phyloP scores from a whole-genome alignment of 768 basidiomycete genomes.

The Zangia roseola region DNA sequence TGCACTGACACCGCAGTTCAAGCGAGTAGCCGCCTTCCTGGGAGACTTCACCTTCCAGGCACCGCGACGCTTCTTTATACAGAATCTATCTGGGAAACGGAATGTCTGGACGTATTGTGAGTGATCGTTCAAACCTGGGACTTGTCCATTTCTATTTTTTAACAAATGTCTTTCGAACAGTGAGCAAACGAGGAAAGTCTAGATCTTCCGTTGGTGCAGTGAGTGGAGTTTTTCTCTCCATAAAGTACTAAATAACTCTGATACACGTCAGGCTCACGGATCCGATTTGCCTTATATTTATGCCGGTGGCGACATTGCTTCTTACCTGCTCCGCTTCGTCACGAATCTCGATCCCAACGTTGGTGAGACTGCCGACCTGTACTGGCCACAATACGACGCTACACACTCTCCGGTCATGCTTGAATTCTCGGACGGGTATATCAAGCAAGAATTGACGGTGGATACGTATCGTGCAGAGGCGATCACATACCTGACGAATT shows the following conservation, averaged over 20 bases:
- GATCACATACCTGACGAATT: slow-evolving; percentile 33
- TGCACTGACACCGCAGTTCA: slow-evolving; percentile 47
- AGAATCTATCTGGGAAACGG: slow-evolving; percentile 36
- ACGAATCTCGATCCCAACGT: slow-evolving; percentile 39
- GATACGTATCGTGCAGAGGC: slow-evolving; percentile 44
- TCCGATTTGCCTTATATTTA: slow-evolving; percentile 46
- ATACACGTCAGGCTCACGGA: slow-evolving; percentile 36
- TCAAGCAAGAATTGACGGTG: slow-evolving; percentile 34
- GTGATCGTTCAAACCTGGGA: not conserved
- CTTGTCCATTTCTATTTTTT: too few species aligned
- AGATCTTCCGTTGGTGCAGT: slow-evolving; percentile 45
- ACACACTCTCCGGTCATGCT: slow-evolving; percentile 34
- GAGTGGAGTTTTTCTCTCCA: slow-evolving; percentile 10
- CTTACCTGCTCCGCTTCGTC: slow-evolving; percentile 31
- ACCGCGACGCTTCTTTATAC: slow-evolving; percentile 47
- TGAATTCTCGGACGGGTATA: slow-evolving; percentile 39
- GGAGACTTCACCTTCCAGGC: slow-evolving; percentile 54
- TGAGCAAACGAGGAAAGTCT: slow-evolving; percentile 44
- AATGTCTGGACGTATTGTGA: slow-evolving; percentile 36
- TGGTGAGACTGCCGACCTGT: slow-evolving; percentile 23
- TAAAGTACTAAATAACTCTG: not conserved
- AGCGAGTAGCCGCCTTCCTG: slow-evolving; percentile 48
- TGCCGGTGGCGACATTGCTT: slow-evolving; percentile 39
- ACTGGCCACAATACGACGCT: slow-evolving; percentile 45
- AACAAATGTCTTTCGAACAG: slow-evolving; percentile 23